Percentiles rank a stretch among this genome's conserved stretches.
Evolutionary conservation across 1,139 yeast genomes (phyloP).

Genomic region (Protomyces inundatus): DNA sequence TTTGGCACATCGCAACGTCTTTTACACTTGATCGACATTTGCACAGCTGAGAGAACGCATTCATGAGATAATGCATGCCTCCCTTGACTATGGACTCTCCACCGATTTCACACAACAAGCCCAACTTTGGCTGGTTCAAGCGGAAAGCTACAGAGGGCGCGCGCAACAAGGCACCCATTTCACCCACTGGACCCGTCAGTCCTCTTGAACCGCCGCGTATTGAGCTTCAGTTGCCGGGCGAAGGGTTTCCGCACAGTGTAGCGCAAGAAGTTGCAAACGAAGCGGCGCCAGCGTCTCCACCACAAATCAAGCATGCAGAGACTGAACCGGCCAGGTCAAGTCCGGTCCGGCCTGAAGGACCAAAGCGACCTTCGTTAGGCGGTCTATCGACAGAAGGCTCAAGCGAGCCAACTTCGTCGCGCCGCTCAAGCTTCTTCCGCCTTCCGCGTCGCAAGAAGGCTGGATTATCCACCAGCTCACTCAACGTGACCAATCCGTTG

Average conservation of each 20-base stretch:
- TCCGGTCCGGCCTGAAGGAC: neutral
- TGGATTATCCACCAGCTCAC: neutral
- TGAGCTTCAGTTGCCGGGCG: neutral
- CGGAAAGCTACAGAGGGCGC: neutral
- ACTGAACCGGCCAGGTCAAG: slow-evolving; percentile 4
- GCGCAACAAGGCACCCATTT: neutral
- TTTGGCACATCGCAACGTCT: too few relatives aligned
- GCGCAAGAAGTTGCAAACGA: neutral
- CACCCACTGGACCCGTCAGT: neutral
- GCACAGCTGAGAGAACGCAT: neutral
- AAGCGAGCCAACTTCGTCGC: neutral
- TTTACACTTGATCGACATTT: too few relatives aligned
- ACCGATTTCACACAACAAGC: neutral
- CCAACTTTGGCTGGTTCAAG: neutral
- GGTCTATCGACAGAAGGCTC: neutral
- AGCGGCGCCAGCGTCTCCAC: neutral
- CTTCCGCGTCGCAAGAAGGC: slow-evolving; percentile 18
- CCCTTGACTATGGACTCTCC: neutral
- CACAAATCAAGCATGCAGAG: neutral
- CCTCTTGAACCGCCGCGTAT: neutral
- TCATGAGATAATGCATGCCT: neutral
- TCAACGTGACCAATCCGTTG: neutral
- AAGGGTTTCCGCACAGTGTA: neutral
- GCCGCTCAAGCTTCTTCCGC: slow-evolving; percentile 10
- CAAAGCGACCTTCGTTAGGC: neutral